Conservation (phyloP, 2,329 filamentous ascomycete species). For the Paramyrothecium roridum region DNA sequence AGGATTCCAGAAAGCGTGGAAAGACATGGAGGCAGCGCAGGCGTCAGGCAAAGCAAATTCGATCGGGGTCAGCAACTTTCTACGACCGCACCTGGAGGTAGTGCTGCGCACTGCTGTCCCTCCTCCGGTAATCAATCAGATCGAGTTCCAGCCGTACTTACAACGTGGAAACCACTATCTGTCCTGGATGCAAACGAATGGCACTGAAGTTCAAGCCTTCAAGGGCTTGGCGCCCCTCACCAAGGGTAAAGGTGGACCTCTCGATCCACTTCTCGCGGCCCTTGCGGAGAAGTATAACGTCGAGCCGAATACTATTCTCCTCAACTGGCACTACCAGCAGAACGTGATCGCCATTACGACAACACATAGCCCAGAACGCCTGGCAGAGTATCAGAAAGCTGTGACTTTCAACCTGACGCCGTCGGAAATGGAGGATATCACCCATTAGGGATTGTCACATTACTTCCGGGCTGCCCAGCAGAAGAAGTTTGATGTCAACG, state of each 20-base stretch:
- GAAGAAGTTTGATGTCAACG: neutral
- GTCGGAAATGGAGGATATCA: neutral
- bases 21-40: too few species aligned
- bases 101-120: too few species aligned
- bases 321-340: neutral
- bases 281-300: neutral
- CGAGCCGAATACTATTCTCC: neutral
- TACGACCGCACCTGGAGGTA: too few species aligned
- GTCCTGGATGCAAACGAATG: slow-evolving; percentile 2
- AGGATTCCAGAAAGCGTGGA: too few species aligned
- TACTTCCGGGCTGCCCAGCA: neutral
- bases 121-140: too few species aligned
- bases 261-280: neutral
- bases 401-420: neutral
- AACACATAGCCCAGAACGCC: neutral
- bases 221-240: slow-evolving; percentile 7
- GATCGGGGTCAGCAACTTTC: too few species aligned
- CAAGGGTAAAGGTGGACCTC: neutral
- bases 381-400: neutral
- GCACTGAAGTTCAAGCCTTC: slow-evolving; percentile 4
- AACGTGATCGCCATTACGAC: neutral
- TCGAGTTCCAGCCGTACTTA: too few species aligned
- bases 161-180: slow-evolving; percentile 2
- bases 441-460: neutral
- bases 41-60: too few species aligned